These are phyloP conservation scores for Fusarium falciforme DNA, from an alignment of 2,329 filamentous ascomycete species.

Conservation along the genomic window DNA sequence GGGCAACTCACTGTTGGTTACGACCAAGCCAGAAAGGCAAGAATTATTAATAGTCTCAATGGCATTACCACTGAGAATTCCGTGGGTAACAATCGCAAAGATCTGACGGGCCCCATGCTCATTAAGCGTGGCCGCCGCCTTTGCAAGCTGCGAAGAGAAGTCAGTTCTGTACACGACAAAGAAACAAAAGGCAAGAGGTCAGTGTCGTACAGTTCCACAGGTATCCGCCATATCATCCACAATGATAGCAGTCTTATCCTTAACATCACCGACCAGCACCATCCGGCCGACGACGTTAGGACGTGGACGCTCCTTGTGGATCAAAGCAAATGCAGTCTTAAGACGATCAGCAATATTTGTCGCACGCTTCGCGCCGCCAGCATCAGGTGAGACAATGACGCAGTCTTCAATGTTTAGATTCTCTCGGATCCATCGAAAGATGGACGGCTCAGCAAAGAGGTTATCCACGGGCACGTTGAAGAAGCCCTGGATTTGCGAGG, in stretches of 20 bases:
- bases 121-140: conserved; percentile 84
- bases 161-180: neutral
- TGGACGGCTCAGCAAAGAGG: neutral
- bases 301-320: conserved; percentile 92
- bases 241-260: conserved; percentile 88
- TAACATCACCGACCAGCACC: conserved; percentile 89
- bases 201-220: conserved; percentile 69
- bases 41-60: conserved; percentile 4
- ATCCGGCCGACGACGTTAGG: conserved; percentile 88
- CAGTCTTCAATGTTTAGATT: conserved; percentile 70
- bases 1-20: neutral
- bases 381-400: conserved; percentile 93
- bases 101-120: conserved; percentile 86
- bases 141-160: neutral
- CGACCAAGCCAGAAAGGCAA: neutral
- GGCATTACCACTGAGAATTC: conserved; percentile 77
- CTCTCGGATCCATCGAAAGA: neutral
- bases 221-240: conserved; percentile 98
- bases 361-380: conserved; percentile 90
- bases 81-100: conserved; percentile 93
- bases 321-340: conserved; percentile 90
- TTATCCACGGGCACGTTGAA: conserved; percentile 80
- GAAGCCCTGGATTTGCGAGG: conserved; percentile 92
- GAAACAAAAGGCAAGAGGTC: conserved; percentile 68
- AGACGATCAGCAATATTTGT: conserved; percentile 91